Base-by-base conservation (phyloP, 805 yeast genomes). In the Ogataea neopini region DNA sequence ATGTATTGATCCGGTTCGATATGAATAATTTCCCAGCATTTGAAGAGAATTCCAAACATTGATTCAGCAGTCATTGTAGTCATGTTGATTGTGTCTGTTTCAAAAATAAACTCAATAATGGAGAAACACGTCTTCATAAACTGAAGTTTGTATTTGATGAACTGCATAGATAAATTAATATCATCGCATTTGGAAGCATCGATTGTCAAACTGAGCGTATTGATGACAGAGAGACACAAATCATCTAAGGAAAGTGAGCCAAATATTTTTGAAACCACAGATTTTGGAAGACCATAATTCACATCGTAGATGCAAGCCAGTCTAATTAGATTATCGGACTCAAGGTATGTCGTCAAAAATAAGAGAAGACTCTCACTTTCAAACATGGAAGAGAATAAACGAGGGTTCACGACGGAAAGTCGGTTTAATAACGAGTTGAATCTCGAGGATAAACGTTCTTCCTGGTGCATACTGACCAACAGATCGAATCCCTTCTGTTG, bases 151-250 rank as follows among this genome's bases (percentile, higher is more conserved):
- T 62, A 44, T 39, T 63, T 65, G 32, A 60, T 60, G 41, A 58
- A 60, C 34, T 64, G 70, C 45, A 66, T 58, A 0, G 68, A 62
- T 17, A 67, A 17, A 30, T 57, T 58, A 17, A 62, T 49, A 33
- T 64, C 64, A 13, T 57, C 58, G 6, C 57, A 50, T 18, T 54
- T 58, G 0, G 67, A 59, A 2, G 63, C 55, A 48, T 67, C 68
- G 17, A 56, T 41, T 6, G 62, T 56, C 22, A 48, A 44, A 18
- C 19, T 47, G 9, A 67, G 39, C 4, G 56, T 49, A 14, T 54
- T 51, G 2, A 49, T 49, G 2, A 67, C 44, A 1, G 66, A 54
- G 3, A 55, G 37, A 17, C 66, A 56, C 1, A 65, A 15, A 40
- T 58, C 63, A 19, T 62, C 63, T 15, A 54, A 32, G 2, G 62